Evolutionary conservation across 345 rosid species (phyloP), one percentile per base, ranked within the genome.

Genomic region (Hypericum perforatum): DNA sequence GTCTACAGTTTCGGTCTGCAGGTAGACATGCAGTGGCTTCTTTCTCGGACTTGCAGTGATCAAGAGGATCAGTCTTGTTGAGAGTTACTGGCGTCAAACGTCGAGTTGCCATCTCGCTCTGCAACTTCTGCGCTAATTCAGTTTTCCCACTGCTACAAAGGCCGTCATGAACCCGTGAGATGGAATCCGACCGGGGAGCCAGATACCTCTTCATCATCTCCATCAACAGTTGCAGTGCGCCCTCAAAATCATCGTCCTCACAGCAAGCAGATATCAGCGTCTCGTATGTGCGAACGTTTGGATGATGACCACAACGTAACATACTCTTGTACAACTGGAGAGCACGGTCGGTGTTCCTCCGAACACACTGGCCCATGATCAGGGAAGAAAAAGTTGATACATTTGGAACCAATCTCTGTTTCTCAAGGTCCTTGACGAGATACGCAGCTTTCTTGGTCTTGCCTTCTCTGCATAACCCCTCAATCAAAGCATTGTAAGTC

Each of bases 381-480:
- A 90, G 82, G 9, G 89, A 86, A 36, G 85, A 74, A 63, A 76
- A 86, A 47, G 94, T 90, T 5, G 94, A 84, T 11, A 83, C 74
- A 65, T 86, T 86, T 16, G 85, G 94, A 39, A 69, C 79, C 63
- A 90, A 72, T 42, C 71, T 65, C 76, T 77, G 69, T 61, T 78
- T 82, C 54, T 80, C 89, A 15, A 90, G 85, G 57, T 80, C 83
- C 70, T 77, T 80, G 51, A 86, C 82, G 61, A 86, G 62, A 63
- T 65, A 74, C 9, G 95, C 95, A 60, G 96, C 91, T 62, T 80
- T 86, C 82, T 79, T 90, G 14, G 95, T 90, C 91, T 84, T 86
- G 1, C 91, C 97, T 54, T 74, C 88, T 53, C 76, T 84, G 76
- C 96, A 86, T 4, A 84, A 65, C 40, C 95, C 97, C 57, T 76